Evolutionary conservation across 2,329 filamentous ascomycete genomes (phyloP).

Genomic region (Daldinia sp.): DNA sequence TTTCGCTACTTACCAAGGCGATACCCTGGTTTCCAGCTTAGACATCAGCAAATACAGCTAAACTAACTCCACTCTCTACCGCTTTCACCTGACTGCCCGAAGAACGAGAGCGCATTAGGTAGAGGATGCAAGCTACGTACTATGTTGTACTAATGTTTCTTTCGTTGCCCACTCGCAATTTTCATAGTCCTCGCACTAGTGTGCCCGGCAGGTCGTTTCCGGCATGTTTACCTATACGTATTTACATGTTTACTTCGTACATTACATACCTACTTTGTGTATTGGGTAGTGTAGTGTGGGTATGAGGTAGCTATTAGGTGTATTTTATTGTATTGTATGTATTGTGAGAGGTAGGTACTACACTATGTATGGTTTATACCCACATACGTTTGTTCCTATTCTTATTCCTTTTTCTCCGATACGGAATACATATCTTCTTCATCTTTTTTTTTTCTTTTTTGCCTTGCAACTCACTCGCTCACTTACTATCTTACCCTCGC

Average conservation of each 20-base stretch:
- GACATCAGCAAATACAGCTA: constrained; percentile 28
- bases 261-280: background rate
- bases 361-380: background rate
- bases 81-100: constrained; percentile 43
- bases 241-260: background rate
- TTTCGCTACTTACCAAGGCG: constrained; percentile 15
- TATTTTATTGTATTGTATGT: background rate
- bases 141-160: background rate
- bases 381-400: background rate
- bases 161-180: constrained; percentile 21
- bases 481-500: background rate
- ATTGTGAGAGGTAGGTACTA: no score
- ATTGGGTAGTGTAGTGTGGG: no score
- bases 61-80: constrained; percentile 35
- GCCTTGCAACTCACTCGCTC: constrained; percentile 24
- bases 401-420: constrained; percentile 6
- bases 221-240: constrained; percentile 11
- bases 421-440: background rate
- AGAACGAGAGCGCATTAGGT: constrained; percentile 37
- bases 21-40: constrained; percentile 23
- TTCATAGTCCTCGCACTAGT: constrained; percentile 19
- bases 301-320: background rate
- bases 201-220: constrained; percentile 28
- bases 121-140: constrained; percentile 29
- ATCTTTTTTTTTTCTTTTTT: constrained; percentile 1